phyloP scores from a whole-genome alignment of 768 basidiomycete genomes.

The Serendipita vermifera region DNA sequence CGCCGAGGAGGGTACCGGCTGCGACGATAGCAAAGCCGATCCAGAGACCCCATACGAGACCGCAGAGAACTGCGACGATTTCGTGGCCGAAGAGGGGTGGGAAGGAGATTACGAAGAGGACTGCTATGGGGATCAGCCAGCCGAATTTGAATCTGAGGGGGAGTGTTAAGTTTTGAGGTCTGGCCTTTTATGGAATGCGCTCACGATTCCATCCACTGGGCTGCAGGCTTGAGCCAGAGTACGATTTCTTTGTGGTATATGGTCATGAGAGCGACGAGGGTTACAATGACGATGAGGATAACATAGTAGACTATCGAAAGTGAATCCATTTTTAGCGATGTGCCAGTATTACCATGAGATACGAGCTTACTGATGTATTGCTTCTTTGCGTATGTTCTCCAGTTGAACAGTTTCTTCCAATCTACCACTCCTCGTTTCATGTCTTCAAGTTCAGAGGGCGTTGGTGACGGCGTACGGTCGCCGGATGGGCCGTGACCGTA shows the following conservation, averaged over 20 bases:
- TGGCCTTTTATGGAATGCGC: constrained; percentile 17
- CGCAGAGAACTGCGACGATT: constrained; percentile 77
- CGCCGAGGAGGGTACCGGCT: constrained; percentile 63
- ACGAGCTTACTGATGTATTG: constrained; percentile 16
- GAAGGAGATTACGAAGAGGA: constrained; percentile 76
- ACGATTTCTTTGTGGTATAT: constrained; percentile 65
- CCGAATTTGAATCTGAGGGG: constrained; percentile 38
- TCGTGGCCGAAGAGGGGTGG: constrained; percentile 90
- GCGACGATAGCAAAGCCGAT: constrained; percentile 75
- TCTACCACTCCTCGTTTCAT: constrained; percentile 13
- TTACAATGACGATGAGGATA: constrained; percentile 32
- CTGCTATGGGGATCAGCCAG: constrained; percentile 66
- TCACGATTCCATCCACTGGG: constrained; percentile 50
- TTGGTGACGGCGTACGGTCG: constrained; percentile 19
- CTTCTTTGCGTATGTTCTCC: constrained; percentile 15
- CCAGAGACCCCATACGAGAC: constrained; percentile 84
- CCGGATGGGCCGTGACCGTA: constrained; percentile 1
- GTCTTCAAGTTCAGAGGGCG: constrained; percentile 16
- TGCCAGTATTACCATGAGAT: background rate
- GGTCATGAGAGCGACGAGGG: constrained; percentile 40
- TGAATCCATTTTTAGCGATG: background rate
- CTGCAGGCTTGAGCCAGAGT: constrained; percentile 48
- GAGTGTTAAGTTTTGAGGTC: constrained; percentile 21
- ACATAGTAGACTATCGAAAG: constrained; percentile 22
- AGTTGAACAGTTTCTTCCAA: constrained; percentile 14